phyloP scores from a whole-genome alignment of 345 rosid species.

The Turritis glabra region DNA sequence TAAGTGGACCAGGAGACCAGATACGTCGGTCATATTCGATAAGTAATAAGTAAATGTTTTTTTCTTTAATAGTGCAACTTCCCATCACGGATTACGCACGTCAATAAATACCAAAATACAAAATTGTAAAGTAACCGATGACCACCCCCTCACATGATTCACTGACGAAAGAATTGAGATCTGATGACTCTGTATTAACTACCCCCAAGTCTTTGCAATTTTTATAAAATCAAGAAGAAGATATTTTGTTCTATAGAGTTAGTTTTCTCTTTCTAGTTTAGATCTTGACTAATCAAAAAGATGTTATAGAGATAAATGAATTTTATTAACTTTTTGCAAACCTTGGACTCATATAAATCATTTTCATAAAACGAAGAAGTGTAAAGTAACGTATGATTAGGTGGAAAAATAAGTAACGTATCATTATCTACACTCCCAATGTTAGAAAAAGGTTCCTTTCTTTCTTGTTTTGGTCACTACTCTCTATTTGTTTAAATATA shows the following conservation, averaged over 20 bases:
- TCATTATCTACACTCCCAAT: conserved; percentile 21
- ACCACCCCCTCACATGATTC: conserved; percentile 16
- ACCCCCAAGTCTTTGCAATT: conserved; percentile 5
- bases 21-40: conserved; percentile 30
- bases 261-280: background rate
- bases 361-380: background rate
- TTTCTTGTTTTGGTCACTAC: conserved; percentile 30
- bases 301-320: background rate
- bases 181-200: background rate
- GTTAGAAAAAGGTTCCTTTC: conserved; percentile 25
- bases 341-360: background rate
- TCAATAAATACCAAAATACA: conserved; percentile 33
- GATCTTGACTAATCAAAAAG: background rate
- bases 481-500: background rate
- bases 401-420: conserved; percentile 21
- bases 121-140: conserved; percentile 16
- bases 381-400: conserved; percentile 29
- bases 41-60: background rate
- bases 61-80: background rate
- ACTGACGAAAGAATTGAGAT: conserved; percentile 15
- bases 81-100: conserved; percentile 31
- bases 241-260: background rate
- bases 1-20: conserved; percentile 23
- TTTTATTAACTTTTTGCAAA: background rate
- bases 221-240: background rate